phyloP scores from a whole-genome alignment of 176 grass and related monocot species.

The Triticum dicoccoides region DNA sequence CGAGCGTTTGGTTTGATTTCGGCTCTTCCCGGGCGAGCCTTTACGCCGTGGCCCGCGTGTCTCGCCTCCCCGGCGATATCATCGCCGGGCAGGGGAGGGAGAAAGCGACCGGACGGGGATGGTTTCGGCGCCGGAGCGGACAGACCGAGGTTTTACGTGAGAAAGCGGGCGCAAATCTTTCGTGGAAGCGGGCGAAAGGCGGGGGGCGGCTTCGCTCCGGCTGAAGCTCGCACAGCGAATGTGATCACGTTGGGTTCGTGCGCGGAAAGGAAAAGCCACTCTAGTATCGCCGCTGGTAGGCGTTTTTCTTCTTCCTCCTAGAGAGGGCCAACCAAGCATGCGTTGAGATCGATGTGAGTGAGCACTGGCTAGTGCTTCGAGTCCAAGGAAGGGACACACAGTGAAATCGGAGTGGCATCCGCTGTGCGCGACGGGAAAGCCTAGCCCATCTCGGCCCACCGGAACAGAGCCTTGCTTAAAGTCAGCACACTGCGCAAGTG shows the following conservation, averaged over 20 bases:
- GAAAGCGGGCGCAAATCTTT: slow-evolving; percentile 29
- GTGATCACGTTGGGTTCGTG: neutral
- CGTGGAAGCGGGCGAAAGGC: slow-evolving; percentile 25
- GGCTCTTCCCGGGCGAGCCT: neutral
- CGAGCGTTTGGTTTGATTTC: neutral
- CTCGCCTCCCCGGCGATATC: slow-evolving; percentile 1
- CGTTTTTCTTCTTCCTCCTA: neutral
- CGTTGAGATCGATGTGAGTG: neutral
- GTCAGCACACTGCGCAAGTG: neutral
- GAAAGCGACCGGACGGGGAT: slow-evolving; percentile 33
- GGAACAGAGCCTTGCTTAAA: neutral
- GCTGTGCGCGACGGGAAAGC: slow-evolving; percentile 22
- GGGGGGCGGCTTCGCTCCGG: neutral
- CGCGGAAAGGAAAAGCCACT: slow-evolving; percentile 1
- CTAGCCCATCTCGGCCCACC: slow-evolving; percentile 27
- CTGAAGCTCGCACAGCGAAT: slow-evolving; percentile 14
- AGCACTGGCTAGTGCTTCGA: neutral
- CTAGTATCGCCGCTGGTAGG: neutral
- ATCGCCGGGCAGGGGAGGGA: neutral
- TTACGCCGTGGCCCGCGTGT: slow-evolving; percentile 27
- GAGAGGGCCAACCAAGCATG: too few species aligned
- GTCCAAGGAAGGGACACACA: neutral
- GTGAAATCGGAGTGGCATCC: neutral
- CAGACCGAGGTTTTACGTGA: slow-evolving; percentile 37
- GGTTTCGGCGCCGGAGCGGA: slow-evolving; percentile 11